These are phyloP conservation scores for Cladorrhinum sp. DNA, from an alignment of 2,329 filamentous ascomycete species.

Conservation along the genomic window DNA sequence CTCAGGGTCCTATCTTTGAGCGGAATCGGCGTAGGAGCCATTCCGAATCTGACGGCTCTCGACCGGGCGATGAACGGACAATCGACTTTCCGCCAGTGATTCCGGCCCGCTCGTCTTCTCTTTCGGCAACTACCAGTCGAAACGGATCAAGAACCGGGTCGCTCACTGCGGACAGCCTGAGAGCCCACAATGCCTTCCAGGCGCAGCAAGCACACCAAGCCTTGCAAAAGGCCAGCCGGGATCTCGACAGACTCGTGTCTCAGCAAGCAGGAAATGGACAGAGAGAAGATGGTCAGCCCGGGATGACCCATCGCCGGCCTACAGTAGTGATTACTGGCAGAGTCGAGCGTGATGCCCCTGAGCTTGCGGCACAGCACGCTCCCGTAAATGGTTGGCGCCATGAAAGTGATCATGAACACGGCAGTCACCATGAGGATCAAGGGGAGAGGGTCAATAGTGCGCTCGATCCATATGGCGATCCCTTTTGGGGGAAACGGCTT, in stretches of 20 bases:
- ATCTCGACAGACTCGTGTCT: slow-evolving; percentile 22
- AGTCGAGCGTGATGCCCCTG: slow-evolving; percentile 7
- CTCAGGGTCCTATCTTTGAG: slow-evolving; percentile 44
- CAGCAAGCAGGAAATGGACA: slow-evolving; percentile 16
- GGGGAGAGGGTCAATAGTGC: slow-evolving; percentile 32
- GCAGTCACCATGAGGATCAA: slow-evolving; percentile 30
- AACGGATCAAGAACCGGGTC: slow-evolving; percentile 55
- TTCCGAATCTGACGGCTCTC: slow-evolving; percentile 48
- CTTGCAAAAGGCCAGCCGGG: slow-evolving; percentile 23
- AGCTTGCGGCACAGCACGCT: slow-evolving; percentile 15
- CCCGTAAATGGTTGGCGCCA: slow-evolving; percentile 16
- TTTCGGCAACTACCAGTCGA: slow-evolving; percentile 61
- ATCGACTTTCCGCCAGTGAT: slow-evolving; percentile 60
- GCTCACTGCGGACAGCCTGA: slow-evolving; percentile 56
- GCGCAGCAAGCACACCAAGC: slow-evolving; percentile 31
- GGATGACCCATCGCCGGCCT: background rate
- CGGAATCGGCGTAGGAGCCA: slow-evolving; percentile 40
- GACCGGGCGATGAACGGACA: slow-evolving; percentile 48
- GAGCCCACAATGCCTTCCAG: slow-evolving; percentile 48
- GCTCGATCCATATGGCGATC: slow-evolving; percentile 53
- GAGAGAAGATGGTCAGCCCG: background rate
- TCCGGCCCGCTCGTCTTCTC: slow-evolving; percentile 56
- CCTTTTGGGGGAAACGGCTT: slow-evolving; percentile 50
- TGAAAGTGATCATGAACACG: slow-evolving; percentile 10
- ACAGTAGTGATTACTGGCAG: background rate